Percentiles rank a stretch among this genome's conserved stretches.
These are phyloP conservation scores for Cordyceps tenuipes DNA, from an alignment of 2,329 filamentous ascomycete species.

Conservation along the genomic window DNA sequence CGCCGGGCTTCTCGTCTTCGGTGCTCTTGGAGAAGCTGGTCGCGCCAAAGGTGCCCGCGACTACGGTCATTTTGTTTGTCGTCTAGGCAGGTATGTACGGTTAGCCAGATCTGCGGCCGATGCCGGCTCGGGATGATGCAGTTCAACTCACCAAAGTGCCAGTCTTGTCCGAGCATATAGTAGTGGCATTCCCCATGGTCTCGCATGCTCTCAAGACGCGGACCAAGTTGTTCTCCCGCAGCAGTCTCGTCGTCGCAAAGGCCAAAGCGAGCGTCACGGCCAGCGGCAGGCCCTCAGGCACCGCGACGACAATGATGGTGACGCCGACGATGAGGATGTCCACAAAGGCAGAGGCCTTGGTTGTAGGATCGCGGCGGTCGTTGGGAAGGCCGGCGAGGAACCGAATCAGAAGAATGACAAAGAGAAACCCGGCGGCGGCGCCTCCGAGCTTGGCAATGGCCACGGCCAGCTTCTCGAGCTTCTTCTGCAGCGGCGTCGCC, in stretches of 20 bases:
- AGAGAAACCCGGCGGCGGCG: constrained; percentile 62
- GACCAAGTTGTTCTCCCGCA: constrained; percentile 63
- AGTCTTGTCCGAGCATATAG: constrained; percentile 62
- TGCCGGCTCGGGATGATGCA: too few relatives aligned
- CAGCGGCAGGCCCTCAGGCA: constrained; percentile 57
- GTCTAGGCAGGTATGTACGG: constrained; percentile 16
- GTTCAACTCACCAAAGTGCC: constrained; percentile 22
- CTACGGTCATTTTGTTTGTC: constrained; percentile 67
- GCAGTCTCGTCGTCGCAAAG: constrained; percentile 60
- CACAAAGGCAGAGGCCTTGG: constrained; percentile 52
- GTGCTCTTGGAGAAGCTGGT: constrained; percentile 25
- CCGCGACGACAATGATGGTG: constrained; percentile 58
- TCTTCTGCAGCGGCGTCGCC: constrained; percentile 46
- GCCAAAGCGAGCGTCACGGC: constrained; percentile 61
- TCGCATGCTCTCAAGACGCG: constrained; percentile 60
- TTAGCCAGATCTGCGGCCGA: too few relatives aligned
- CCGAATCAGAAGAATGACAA: constrained; percentile 70
- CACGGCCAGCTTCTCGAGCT: constrained; percentile 33
- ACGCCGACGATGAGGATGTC: constrained; percentile 58
- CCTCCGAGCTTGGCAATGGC: constrained; percentile 40
- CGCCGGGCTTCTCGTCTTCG: constrained; percentile 19
- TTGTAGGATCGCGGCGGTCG: constrained; percentile 38
- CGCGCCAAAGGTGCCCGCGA: constrained; percentile 56
- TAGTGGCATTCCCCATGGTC: constrained; percentile 64
- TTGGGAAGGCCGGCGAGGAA: constrained; percentile 56